Conservation (phyloP, 2,329 filamentous ascomycete genomes). For the Ophiostoma angusticollis region DNA sequence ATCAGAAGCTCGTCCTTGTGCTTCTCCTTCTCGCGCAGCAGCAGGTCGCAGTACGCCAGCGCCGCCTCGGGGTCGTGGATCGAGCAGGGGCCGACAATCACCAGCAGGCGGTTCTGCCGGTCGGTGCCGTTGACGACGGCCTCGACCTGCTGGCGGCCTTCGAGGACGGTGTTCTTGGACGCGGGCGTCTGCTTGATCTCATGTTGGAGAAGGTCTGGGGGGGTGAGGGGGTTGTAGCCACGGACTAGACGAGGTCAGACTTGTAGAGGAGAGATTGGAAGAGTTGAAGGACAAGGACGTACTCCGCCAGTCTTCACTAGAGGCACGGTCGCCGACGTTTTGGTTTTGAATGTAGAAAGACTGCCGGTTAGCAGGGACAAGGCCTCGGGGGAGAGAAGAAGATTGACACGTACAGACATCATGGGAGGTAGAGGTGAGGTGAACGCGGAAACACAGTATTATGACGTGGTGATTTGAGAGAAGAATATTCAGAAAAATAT, state of each 20-base stretch:
- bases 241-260: slow-evolving; percentile 47
- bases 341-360: slow-evolving; percentile 66
- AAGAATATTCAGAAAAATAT: no score
- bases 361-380: slow-evolving; percentile 22
- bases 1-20: slow-evolving; percentile 82
- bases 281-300: slow-evolving; percentile 19
- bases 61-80: slow-evolving; percentile 91
- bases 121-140: slow-evolving; percentile 50
- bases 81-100: slow-evolving; percentile 90
- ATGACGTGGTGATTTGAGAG: no score
- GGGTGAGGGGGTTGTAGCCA: slow-evolving; percentile 85
- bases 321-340: slow-evolving; percentile 60
- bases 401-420: not conserved
- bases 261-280: not conserved
- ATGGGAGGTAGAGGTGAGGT: slow-evolving; percentile 1
- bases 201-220: slow-evolving; percentile 88
- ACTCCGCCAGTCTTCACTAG: slow-evolving; percentile 77
- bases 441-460: no score
- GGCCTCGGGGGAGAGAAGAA: no score
- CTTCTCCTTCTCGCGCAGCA: slow-evolving; percentile 73
- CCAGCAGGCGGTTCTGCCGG: slow-evolving; percentile 44
- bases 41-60: slow-evolving; percentile 79
- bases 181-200: slow-evolving; percentile 57
- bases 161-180: slow-evolving; percentile 47
- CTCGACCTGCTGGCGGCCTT: slow-evolving; percentile 46